phyloP scores from a whole-genome alignment of 2,329 filamentous ascomycete genomes.

The Penicillium sp. region DNA sequence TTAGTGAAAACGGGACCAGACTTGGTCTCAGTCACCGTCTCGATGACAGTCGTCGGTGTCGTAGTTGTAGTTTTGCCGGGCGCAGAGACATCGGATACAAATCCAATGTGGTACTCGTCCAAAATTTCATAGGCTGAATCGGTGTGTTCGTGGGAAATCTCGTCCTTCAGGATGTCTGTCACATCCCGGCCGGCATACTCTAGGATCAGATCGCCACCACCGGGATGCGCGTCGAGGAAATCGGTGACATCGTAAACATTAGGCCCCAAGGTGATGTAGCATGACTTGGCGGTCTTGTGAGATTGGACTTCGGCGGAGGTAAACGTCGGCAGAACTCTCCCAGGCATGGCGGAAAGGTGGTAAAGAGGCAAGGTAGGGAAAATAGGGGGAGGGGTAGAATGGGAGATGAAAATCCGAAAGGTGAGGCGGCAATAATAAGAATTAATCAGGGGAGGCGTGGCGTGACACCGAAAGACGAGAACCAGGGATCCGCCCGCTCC shows the following conservation, averaged over 20 bases:
- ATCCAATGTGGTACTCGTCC: slow-evolving; percentile 81
- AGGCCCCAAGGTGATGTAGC: slow-evolving; percentile 84
- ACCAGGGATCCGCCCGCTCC: slow-evolving; percentile 16
- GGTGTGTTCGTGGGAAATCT: slow-evolving; percentile 77
- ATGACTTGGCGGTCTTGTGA: slow-evolving; percentile 77
- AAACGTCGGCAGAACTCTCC: slow-evolving; percentile 77
- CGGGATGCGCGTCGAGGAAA: slow-evolving; percentile 87
- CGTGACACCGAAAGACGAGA: slow-evolving; percentile 18
- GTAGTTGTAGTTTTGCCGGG: slow-evolving; percentile 26
- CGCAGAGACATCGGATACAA: slow-evolving; percentile 62
- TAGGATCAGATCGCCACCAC: slow-evolving; percentile 81
- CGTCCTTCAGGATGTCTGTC: slow-evolving; percentile 75
- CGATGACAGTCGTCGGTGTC: slow-evolving; percentile 27
- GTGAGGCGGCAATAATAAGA: slow-evolving; percentile 3
- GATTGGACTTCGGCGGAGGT: slow-evolving; percentile 74
- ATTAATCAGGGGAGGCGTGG: slow-evolving; percentile 23
- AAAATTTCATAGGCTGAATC: slow-evolving; percentile 95
- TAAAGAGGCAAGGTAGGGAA: neutral
- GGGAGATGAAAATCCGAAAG: neutral
- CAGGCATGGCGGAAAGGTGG: slow-evolving; percentile 61
- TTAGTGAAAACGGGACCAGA: slow-evolving; percentile 43
- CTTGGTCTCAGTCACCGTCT: slow-evolving; percentile 27
- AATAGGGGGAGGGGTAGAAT: neutral
- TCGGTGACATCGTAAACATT: slow-evolving; percentile 95
- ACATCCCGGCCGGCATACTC: slow-evolving; percentile 90